Conservation (phyloP, 2,329 filamentous ascomycete species). For the Cercospora sojina region DNA sequence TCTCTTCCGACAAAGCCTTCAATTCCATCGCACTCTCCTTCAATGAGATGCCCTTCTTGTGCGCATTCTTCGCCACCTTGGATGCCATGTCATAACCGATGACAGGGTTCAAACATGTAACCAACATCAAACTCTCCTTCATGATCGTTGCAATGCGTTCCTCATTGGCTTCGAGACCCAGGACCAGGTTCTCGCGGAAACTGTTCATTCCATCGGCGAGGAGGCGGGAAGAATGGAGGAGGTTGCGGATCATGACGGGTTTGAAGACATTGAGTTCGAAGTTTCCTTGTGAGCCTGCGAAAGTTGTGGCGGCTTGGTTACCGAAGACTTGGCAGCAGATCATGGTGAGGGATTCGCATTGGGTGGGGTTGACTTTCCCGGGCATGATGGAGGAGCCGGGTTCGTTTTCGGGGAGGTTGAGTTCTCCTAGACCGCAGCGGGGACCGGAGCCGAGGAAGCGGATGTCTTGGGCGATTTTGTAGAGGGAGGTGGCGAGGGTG, state of each 20-base stretch:
- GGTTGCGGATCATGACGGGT: slow-evolving; percentile 90
- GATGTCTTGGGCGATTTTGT: slow-evolving; percentile 98
- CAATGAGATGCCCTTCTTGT: slow-evolving; percentile 94
- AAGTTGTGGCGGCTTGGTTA: slow-evolving; percentile 89
- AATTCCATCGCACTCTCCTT: slow-evolving; percentile 94
- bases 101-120: slow-evolving; percentile 95
- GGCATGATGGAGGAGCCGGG: slow-evolving; percentile 98
- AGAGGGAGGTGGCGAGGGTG: slow-evolving; percentile 85
- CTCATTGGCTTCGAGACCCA: slow-evolving; percentile 88
- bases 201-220: slow-evolving; percentile 89
- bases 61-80: slow-evolving; percentile 97
- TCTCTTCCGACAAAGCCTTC: slow-evolving; percentile 79
- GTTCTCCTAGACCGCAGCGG: slow-evolving; percentile 91
- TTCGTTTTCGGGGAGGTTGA: slow-evolving; percentile 94
- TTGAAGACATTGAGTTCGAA: slow-evolving; percentile 99
- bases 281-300: slow-evolving; percentile 95
- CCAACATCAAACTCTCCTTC: slow-evolving; percentile 97
- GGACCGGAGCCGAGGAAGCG: slow-evolving; percentile 95
- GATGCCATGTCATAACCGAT: slow-evolving; percentile 97
- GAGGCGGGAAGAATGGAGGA: slow-evolving; percentile 87
- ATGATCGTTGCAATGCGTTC: slow-evolving; percentile 84
- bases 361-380: slow-evolving; percentile 98
- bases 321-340: slow-evolving; percentile 96
- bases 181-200: slow-evolving; percentile 91
- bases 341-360: slow-evolving; percentile 98